Percentiles rank a stretch among this genome's conserved stretches.
Conservation (phyloP, 306 rosid genomes). For the Abrus precatorius region DNA sequence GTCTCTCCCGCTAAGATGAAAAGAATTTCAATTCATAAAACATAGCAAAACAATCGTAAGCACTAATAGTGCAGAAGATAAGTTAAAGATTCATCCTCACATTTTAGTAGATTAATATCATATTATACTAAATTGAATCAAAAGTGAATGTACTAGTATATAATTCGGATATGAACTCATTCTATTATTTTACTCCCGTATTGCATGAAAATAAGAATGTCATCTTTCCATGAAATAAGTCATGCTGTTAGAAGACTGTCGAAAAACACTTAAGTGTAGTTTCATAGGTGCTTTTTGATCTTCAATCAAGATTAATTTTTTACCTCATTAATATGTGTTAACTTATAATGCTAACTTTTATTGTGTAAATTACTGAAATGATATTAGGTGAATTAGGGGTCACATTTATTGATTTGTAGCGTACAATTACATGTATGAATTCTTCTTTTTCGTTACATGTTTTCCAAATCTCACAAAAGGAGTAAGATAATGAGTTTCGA, state of each 20-base stretch:
- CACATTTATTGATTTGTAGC: neutral
- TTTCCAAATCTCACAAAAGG: neutral
- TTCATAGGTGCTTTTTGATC: no score
- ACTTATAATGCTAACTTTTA: no score
- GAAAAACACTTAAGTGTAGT: no score
- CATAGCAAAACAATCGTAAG: neutral
- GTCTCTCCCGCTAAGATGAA: neutral
- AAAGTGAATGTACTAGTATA: neutral
- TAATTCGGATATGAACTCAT: neutral
- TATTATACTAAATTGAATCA: neutral
- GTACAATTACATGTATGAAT: neutral
- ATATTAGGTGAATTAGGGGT: neutral
- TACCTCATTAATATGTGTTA: no score
- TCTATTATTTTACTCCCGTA: neutral
- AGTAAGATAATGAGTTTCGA: neutral
- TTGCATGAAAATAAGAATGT: neutral
- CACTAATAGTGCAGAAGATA: neutral
- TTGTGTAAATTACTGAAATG: neutral
- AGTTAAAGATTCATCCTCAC: neutral
- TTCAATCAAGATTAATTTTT: no score
- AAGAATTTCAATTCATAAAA: neutral
- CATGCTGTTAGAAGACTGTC: neutral
- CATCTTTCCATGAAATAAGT: neutral
- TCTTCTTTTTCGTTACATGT: neutral
- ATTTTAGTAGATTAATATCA: neutral